Conservation (phyloP, 257 asterid species). For the Salvia hispanica region DNA sequence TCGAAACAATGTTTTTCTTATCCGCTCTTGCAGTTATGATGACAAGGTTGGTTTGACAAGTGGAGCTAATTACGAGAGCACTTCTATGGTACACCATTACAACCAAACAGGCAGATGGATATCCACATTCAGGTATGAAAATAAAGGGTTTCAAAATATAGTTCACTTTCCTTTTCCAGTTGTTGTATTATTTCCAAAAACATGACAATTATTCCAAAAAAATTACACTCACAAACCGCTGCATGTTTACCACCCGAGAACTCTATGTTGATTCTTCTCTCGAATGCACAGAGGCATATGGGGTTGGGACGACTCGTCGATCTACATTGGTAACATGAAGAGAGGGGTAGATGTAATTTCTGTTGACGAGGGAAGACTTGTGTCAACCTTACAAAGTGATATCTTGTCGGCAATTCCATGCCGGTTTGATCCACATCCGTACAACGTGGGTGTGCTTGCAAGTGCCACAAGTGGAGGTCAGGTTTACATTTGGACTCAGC, state of each 20-base stretch:
- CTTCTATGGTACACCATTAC: constrained; percentile 59
- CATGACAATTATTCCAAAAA: too few relatives aligned
- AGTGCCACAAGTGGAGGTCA: constrained; percentile 80
- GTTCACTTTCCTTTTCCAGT: background rate
- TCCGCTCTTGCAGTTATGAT: constrained; percentile 56
- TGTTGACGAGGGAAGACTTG: constrained; percentile 36
- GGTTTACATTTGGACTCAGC: constrained; percentile 67
- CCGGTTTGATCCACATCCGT: constrained; percentile 63
- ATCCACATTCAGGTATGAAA: constrained; percentile 68
- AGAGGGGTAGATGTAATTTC: constrained; percentile 75
- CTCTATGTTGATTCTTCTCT: background rate
- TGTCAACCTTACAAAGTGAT: constrained; percentile 64
- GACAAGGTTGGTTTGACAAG: constrained; percentile 63
- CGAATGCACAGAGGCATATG: constrained; percentile 65
- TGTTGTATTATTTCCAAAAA: background rate
- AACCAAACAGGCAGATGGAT: constrained; percentile 77
- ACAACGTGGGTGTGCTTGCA: constrained; percentile 71
- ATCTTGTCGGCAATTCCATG: constrained; percentile 67
- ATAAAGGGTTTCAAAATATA: background rate
- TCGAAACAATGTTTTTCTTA: background rate
- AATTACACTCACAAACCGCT: background rate
- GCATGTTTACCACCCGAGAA: background rate
- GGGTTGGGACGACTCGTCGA: constrained; percentile 96
- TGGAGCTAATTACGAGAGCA: constrained; percentile 69
- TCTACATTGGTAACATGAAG: constrained; percentile 76